These are phyloP conservation scores for Nemania bipapillata DNA, from an alignment of 2,329 filamentous ascomycete genomes.

Conservation along the genomic window DNA sequence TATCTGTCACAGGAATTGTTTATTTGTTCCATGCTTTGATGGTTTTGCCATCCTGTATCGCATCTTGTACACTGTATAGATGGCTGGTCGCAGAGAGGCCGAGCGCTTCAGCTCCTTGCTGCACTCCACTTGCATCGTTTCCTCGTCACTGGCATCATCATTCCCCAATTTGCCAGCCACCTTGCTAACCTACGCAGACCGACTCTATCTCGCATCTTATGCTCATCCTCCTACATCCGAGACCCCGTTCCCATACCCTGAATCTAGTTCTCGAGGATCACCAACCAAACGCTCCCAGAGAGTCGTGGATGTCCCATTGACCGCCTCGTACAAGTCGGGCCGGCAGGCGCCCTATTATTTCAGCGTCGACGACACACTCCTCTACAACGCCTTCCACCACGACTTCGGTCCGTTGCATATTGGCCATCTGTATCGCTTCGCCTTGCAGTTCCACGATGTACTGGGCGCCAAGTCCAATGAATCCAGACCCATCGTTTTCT, in stretches of 20 bases:
- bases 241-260: conserved; percentile 86
- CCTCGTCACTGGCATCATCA: conserved; percentile 39
- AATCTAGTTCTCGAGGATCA: conserved; percentile 65
- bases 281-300: conserved; percentile 80
- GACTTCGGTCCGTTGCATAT: conserved; percentile 98
- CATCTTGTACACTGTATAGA: conserved; percentile 33
- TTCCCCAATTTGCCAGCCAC: conserved; percentile 43
- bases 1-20: background rate
- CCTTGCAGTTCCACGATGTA: conserved; percentile 94
- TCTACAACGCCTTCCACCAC: conserved; percentile 98
- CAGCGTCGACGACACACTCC: conserved; percentile 87
- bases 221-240: conserved; percentile 80
- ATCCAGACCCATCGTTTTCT: conserved; percentile 91
- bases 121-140: conserved; percentile 30
- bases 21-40: background rate
- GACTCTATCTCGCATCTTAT: conserved; percentile 94
- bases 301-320: conserved; percentile 67
- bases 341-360: conserved; percentile 85
- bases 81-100: conserved; percentile 33
- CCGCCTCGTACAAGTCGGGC: conserved; percentile 58
- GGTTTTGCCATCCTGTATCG: background rate
- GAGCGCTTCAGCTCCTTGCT: conserved; percentile 45
- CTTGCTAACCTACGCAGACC: conserved; percentile 71
- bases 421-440: conserved; percentile 95
- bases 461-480: conserved; percentile 91